Evolutionary conservation across 306 rosid genomes (phyloP).

Genomic region (Begonia masoniana): DNA sequence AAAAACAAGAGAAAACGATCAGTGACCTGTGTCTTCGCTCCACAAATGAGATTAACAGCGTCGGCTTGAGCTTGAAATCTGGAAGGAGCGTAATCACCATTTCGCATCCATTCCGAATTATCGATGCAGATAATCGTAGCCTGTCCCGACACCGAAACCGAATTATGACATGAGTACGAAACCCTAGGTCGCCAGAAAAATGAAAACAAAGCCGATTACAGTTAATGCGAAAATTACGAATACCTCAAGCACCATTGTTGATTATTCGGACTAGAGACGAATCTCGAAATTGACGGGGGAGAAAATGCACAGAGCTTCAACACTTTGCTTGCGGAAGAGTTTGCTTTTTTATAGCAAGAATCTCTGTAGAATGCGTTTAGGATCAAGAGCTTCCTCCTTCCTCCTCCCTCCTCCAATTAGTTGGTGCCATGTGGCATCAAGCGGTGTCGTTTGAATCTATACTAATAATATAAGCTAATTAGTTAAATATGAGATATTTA

Average conservation of each 20-base stretch:
- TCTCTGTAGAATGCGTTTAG: no score
- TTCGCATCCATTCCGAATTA: constrained; percentile 97
- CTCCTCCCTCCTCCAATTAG: no score
- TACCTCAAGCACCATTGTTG: constrained; percentile 14
- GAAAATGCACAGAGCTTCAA: background rate
- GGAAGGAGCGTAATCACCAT: constrained; percentile 79
- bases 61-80: constrained; percentile 89
- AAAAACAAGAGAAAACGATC: background rate
- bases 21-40: constrained; percentile 91
- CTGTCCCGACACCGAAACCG: constrained; percentile 14
- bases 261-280: background rate
- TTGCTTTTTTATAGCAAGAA: background rate
- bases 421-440: no score
- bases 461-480: no score
- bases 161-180: constrained; percentile 11
- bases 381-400: no score
- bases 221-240: no score
- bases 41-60: constrained; percentile 84
- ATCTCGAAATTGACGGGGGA: background rate
- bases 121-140: constrained; percentile 96
- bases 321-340: constrained; percentile 6
- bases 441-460: no score
- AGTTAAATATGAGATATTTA: no score
- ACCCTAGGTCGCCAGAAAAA: constrained; percentile 24
- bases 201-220: background rate